phyloP scores from a whole-genome alignment of 2,329 filamentous ascomycete species.

The Penicillium sp. region DNA sequence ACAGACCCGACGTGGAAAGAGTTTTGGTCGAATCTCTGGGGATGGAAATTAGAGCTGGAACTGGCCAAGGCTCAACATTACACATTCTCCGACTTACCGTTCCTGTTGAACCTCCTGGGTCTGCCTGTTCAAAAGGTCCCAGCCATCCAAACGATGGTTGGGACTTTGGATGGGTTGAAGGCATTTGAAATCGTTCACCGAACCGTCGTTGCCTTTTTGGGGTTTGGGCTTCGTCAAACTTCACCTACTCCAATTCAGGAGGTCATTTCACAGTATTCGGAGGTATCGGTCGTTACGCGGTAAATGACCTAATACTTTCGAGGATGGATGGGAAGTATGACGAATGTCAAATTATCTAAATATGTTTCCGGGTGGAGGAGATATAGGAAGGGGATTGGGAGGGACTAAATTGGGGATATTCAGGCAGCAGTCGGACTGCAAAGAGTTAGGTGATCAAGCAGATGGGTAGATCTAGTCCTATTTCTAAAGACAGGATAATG shows the following conservation, averaged over 20 bases:
- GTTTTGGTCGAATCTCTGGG: conserved; percentile 12
- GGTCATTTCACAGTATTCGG: background rate
- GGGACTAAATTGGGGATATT: background rate
- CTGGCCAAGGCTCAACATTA: conserved; percentile 18
- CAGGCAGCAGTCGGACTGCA: background rate
- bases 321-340: background rate
- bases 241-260: background rate
- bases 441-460: background rate
- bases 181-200: conserved; percentile 2
- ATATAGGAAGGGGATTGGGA: background rate
- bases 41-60: conserved; percentile 20
- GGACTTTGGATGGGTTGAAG: background rate
- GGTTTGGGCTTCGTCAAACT: background rate
- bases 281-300: background rate
- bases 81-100: conserved; percentile 19
- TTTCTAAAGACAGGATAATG: no score
- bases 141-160: background rate
- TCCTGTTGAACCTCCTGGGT: conserved; percentile 22
- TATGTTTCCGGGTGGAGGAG: no score
- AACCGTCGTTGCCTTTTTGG: background rate
- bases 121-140: background rate
- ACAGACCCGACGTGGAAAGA: conserved; percentile 17
- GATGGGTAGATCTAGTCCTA: no score
- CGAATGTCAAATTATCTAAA: no score
- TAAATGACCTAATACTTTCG: background rate